Evolutionary conservation across 2,329 filamentous ascomycete species (phyloP), one percentile per base, ranked within the genome.

Genomic region (Volutella citrinella): DNA sequence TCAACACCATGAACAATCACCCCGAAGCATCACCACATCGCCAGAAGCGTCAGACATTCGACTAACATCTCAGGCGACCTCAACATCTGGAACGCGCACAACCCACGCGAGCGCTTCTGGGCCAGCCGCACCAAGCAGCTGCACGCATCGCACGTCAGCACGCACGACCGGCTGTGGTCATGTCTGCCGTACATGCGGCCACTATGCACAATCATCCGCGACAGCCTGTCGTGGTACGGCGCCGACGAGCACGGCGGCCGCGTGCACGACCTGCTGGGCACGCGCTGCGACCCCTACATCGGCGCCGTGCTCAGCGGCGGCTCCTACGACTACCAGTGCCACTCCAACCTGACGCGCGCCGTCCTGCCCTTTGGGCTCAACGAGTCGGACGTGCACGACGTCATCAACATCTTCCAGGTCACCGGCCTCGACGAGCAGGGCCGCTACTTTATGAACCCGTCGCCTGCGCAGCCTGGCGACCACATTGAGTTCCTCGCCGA

Each of bases 401-500:
- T 94, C 1, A 70, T 94, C 34, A 94, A 94, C 52, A 69, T 94
- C 4, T 93, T 94, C 55, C 87, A 94, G 58, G 85, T 90, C 7
- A 93, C 87, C 0, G 86, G 87, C 0, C 56, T 93, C 28, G 82
- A 93, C 50, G 68, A 75, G 33, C 53, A 82, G 40, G 86, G 84
- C 0, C 74, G 79, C 32, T 91, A 90, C 47, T 90, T 87, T 41
- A 94, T 94, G 74, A 78, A 71, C 37, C 72, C 77, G 0, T 76
- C 70, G 37, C 78, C 78, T 0, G 78, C 77, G 0, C 56, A 64
- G 34, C 47, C 59, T 7, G 74, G 70, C 0, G 77, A 81, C 38
- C 79, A 72, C 36, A 76, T 91, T 36, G 84, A 88, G 59, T 89
- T 93, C 54, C 78, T 93, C 40, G 85, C 87, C 0, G 87, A 93